These are phyloP conservation scores for Climacium dendroides DNA, from an alignment of 225 moss, liverwort and hornwort genomes.

Conservation along the genomic window DNA sequence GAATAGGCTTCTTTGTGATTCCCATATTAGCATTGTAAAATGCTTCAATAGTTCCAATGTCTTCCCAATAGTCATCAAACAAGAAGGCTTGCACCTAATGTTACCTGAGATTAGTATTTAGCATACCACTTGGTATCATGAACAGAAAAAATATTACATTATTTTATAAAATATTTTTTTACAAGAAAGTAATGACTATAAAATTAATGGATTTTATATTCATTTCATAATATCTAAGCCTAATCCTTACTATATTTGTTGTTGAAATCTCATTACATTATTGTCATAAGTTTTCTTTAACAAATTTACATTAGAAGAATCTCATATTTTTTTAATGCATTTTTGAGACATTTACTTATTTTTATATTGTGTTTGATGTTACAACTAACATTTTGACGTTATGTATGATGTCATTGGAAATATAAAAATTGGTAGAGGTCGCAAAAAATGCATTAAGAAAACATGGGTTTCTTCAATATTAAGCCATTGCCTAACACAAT, in stretches of 20 bases:
- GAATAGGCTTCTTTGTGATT: constrained; percentile 70
- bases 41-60: constrained; percentile 85
- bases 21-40: constrained; percentile 89
- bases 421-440: too few species aligned
- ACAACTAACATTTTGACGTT: background rate
- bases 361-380: background rate
- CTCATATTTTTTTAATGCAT: background rate
- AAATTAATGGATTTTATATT: background rate
- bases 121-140: background rate
- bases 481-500: background rate
- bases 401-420: fast-evolving
- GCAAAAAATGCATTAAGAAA: background rate
- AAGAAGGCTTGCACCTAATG: constrained; percentile 62
- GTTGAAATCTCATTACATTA: background rate
- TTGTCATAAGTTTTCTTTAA: background rate
- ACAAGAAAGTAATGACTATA: background rate
- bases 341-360: background rate
- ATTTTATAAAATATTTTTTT: background rate
- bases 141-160: background rate
- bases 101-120: constrained; percentile 6
- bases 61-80: constrained; percentile 91
- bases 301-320: background rate
- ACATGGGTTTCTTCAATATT: fast-evolving
- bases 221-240: background rate
- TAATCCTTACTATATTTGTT: background rate